Percentiles rank a stretch among this genome's conserved stretches.
Evolutionary conservation across 176 grass and related monocot genomes (phyloP).

Genomic region (Oryza glaberrima): DNA sequence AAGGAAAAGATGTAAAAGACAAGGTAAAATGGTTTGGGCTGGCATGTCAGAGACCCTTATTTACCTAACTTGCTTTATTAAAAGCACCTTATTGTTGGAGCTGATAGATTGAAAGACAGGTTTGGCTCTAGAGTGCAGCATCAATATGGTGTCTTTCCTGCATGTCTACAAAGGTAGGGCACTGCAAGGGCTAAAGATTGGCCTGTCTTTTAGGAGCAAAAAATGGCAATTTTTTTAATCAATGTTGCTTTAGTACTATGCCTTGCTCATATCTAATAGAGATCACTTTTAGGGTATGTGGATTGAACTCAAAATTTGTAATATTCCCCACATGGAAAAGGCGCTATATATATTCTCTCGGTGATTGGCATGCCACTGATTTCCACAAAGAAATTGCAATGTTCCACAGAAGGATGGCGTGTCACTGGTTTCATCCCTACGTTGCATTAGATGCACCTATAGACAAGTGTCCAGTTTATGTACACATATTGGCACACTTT

Average conservation of each 20-base stretch:
- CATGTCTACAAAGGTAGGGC: conserved; percentile 34
- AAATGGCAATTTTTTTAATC: not conserved
- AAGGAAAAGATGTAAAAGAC: too few relatives aligned
- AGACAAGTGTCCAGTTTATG: not conserved
- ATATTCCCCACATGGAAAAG: conserved; percentile 8
- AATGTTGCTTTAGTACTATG: not conserved
- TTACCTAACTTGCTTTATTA: conserved; percentile 20
- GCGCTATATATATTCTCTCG: not conserved
- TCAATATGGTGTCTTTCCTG: conserved; percentile 39
- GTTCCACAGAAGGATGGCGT: not conserved
- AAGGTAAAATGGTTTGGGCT: too few relatives aligned
- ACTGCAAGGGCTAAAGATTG: conserved; percentile 7
- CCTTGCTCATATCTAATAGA: conserved; percentile 3
- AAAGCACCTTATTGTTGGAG: conserved; percentile 1
- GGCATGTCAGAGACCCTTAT: too few relatives aligned
- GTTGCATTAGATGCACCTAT: not conserved
- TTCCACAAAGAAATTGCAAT: conserved; percentile 6
- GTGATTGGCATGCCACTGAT: not conserved
- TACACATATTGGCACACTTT: not conserved
- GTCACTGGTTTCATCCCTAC: not conserved
- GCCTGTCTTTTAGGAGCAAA: conserved; percentile 20
- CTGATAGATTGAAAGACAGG: conserved; percentile 24
- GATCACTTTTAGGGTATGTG: not conserved
- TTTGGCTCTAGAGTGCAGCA: conserved; percentile 45
- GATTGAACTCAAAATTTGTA: not conserved